phyloP scores from a whole-genome alignment of 2,329 filamentous ascomycete species.

The Aureobasidium sp. region DNA sequence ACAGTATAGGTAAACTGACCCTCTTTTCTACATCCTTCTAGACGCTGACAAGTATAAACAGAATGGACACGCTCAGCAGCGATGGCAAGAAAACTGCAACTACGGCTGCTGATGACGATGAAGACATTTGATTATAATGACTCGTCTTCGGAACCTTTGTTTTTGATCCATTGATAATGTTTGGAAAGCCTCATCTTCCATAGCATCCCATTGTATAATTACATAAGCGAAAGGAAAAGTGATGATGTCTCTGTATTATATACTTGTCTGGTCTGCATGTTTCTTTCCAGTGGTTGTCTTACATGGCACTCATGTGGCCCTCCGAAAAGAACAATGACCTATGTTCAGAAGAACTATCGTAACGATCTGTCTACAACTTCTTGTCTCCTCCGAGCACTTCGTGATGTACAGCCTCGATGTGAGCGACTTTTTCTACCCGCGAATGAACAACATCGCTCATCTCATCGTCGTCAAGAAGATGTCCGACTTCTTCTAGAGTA shows the following conservation, averaged over 20 bases:
- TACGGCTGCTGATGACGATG: conserved; percentile 24
- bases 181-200: neutral
- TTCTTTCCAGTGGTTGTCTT: too few species aligned
- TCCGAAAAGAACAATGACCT: too few species aligned
- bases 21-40: neutral
- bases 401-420: neutral
- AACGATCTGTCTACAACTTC: neutral
- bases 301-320: too few species aligned
- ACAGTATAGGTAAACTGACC: neutral
- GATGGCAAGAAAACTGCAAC: conserved; percentile 35
- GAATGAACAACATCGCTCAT: neutral
- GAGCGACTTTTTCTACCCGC: neutral
- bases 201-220: neutral
- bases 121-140: conserved; percentile 19
- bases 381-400: neutral
- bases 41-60: conserved; percentile 9
- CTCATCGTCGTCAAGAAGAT: conserved; percentile 38
- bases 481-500: conserved; percentile 40
- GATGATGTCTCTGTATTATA: neutral
- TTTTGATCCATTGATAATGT: neutral
- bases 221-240: neutral
- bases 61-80: conserved; percentile 35
- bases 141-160: neutral
- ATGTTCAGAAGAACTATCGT: neutral
- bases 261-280: neutral